phyloP scores from a whole-genome alignment of 768 basidiomycete genomes.

The Candolleomyces aberdarensis region DNA sequence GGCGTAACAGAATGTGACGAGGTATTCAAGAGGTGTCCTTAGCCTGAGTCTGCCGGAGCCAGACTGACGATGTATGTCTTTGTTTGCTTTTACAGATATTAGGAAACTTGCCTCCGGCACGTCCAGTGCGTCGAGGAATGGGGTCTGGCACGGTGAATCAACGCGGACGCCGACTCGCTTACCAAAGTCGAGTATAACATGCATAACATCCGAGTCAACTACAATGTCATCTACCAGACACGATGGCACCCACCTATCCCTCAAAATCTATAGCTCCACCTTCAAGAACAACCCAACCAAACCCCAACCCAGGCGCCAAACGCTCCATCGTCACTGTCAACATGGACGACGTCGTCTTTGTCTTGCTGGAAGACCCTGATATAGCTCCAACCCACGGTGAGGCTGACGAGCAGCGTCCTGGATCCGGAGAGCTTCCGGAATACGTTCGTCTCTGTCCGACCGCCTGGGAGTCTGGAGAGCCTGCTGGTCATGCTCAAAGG shows the following conservation, averaged over 20 bases:
- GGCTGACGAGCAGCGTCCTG: slow-evolving; percentile 31
- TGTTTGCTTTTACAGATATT: neutral
- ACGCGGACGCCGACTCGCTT: slow-evolving; percentile 1
- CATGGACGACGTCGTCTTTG: slow-evolving; percentile 80
- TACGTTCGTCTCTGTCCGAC: slow-evolving; percentile 73
- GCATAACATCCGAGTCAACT: slow-evolving; percentile 4
- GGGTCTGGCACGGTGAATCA: slow-evolving; percentile 5
- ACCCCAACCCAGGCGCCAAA: slow-evolving; percentile 38
- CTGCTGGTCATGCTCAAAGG: slow-evolving; percentile 71
- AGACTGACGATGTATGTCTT: no score
- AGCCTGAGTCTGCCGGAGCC: no score
- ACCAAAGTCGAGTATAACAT: neutral
- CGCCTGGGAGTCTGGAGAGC: slow-evolving; percentile 74
- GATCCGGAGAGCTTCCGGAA: slow-evolving; percentile 54
- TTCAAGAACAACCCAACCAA: slow-evolving; percentile 5
- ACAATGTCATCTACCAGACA: neutral
- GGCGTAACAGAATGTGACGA: no score
- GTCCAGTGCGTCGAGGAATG: neutral
- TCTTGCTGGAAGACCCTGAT: slow-evolving; percentile 75
- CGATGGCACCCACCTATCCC: neutral
- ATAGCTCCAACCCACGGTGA: slow-evolving; percentile 66
- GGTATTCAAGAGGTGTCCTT: no score
- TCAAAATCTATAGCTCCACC: slow-evolving; percentile 7
- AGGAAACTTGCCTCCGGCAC: neutral
- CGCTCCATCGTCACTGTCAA: slow-evolving; percentile 74